Evolutionary conservation across 495 filamentous ascomycete species (phyloP), one percentile per base, ranked within the genome.

Genomic region (Aspergillus egyptiacus): DNA sequence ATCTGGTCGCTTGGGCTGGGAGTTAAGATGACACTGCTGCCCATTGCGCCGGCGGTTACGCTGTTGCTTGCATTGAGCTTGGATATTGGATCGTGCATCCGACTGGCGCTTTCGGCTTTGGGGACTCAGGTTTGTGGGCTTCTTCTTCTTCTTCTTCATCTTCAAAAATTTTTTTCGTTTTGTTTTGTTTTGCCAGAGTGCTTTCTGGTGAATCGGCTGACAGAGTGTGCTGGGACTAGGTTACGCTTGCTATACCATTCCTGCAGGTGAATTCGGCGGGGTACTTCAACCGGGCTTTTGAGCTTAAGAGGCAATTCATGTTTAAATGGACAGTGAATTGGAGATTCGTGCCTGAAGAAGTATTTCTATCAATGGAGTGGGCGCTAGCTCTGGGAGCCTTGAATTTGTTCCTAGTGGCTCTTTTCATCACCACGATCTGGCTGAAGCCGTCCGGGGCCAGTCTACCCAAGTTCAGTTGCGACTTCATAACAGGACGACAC

Each of bases 301-400:
- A 98, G 69, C 72, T 98, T 22, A 86, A 86, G 22, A 76, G 93
- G 36, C 78, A 83, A 55, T 98, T 98, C 63, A 74, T 95, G 53
- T 96, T 89, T 74, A 91, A 95, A 63, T 97, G 93, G 93, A 97
- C 93, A 0, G 93, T 98, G 48, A 98, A 98, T 65, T 98, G 91
- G 91, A 79, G 91, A 35, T 96, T 98, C 56, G 65, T 96, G 5
- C 81, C 83, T 10, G 89, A 96, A 60, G 81, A 89, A 17, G 64
- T 64, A 1, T 98, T 98, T 55, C 73, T 94, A 18, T 94, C 88
- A 41, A 78, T 68, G 45, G 62, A 71, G 10, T 95, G 96, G 60
- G 80, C 90, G 28, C 38, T 82, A 15, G 65, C 64, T 6, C 70
- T 98, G 33, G 68, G 96, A 15, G 74, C 69, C 5, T 61, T 84